Evolutionary conservation across 768 basidiomycete species (phyloP).

Genomic region (Termitomyces sp.): DNA sequence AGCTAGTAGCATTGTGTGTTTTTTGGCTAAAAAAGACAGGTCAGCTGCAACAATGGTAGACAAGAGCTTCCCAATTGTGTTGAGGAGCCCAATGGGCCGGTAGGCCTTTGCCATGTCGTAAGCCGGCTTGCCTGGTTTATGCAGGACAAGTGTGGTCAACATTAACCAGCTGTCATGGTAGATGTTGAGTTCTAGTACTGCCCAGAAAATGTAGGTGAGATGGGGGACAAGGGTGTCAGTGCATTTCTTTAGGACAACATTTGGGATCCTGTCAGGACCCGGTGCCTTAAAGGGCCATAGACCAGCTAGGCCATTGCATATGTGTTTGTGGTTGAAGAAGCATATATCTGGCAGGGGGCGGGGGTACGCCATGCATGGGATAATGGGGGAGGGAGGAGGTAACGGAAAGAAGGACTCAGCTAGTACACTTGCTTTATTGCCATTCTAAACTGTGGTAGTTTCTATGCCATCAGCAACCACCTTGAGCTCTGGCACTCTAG

Average conservation of each 20-base stretch:
- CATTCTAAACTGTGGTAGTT: background rate
- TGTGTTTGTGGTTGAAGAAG: background rate
- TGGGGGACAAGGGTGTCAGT: background rate
- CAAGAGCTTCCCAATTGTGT: too few relatives aligned
- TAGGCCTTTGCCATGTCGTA: too few relatives aligned
- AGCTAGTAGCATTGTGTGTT: too few relatives aligned
- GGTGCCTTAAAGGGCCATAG: background rate
- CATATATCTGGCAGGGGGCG: background rate
- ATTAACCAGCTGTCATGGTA: background rate
- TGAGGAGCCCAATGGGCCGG: too few relatives aligned
- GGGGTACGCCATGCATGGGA: background rate
- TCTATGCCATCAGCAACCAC: background rate
- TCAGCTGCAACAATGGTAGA: too few relatives aligned
- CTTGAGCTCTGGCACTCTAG: too few relatives aligned
- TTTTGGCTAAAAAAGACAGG: too few relatives aligned
- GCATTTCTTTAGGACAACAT: background rate
- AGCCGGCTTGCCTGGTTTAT: too few relatives aligned
- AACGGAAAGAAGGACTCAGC: too few relatives aligned
- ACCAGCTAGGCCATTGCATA: background rate
- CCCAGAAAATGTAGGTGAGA: background rate
- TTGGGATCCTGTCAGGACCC: background rate
- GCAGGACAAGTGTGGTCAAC: background rate
- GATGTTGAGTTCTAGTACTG: background rate
- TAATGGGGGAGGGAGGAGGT: too few relatives aligned
- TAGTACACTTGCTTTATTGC: background rate